Base-by-base conservation (phyloP, 177 flowering plant genomes). In the Telopea speciosissima region DNA sequence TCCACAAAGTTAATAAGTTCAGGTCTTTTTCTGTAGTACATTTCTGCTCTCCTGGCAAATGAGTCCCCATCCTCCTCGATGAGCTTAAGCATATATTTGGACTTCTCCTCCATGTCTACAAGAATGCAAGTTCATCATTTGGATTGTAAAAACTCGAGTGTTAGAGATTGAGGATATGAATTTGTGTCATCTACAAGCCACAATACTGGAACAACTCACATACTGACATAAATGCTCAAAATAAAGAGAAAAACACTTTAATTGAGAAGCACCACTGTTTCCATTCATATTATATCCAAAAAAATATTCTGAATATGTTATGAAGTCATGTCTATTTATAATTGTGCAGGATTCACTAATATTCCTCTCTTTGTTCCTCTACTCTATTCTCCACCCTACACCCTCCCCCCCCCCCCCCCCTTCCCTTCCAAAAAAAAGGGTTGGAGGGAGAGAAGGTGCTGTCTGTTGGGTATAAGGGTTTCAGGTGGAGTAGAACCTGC, bases 91-190 rank as follows among this genome's bases (percentile, higher is more conserved):
- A 83, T 85, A 61, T 65, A 45, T 13, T 75, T 69, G 26, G 91
- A 93, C 80, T 85, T 93, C 65, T 87, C 95, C 75, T 90, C 92
- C 95, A 90, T 88, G 80, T 93, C 97, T 89, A 84, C 45, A 64
- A 69, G 60, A 59, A 23, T 61, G 62, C 24, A 54, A 69, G 49
- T 66, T 44, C 40, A 66, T 52, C 69, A 67, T 70, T 12, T 59
- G 19, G 17, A 40, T 42, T 62, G 13, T 21, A 66, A 11, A 61
- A 60, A 69, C 40, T 69, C 64, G 8, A 42, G 21, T 22, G n/a
- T 8, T 5, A 42, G 33, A 13, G 21, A n/a, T 24, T 44, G 24
- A 36, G 33, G 24, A 17, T n/a, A 36, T 45, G 8, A 44, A 66
- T 42, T 66, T 16, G 13, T 3, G n/a, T 66, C 26, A 21, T 56